Percentiles rank a stretch among this genome's conserved stretches.
Evolutionary conservation across 1,139 yeast species (phyloP).

Genomic region (Diutina siamensis): DNA sequence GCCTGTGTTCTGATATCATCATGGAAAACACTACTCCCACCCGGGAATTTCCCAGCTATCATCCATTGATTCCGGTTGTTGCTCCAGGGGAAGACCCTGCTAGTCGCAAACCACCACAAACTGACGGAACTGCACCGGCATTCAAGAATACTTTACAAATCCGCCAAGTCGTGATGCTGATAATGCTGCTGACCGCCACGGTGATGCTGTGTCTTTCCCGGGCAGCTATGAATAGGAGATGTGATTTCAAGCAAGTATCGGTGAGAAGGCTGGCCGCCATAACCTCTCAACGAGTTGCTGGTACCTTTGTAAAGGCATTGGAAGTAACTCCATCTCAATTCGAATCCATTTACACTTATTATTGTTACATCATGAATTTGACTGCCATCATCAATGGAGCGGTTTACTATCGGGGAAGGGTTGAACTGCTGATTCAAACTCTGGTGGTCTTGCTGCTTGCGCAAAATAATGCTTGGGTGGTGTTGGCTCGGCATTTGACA

Average conservation of each 20-base stretch:
- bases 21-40: slow-evolving; percentile 31
- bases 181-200: slow-evolving; percentile 38
- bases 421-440: slow-evolving; percentile 1
- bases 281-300: slow-evolving; percentile 27
- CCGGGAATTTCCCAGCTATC: slow-evolving; percentile 14
- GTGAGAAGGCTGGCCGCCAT: slow-evolving; percentile 30
- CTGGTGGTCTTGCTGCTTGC: neutral
- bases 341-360: neutral
- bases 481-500: neutral
- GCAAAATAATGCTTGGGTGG: neutral
- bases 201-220: slow-evolving; percentile 29
- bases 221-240: slow-evolving; percentile 33
- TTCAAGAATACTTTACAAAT: slow-evolving; percentile 51
- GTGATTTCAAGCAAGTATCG: slow-evolving; percentile 23
- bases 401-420: neutral
- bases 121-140: slow-evolving; percentile 29
- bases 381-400: neutral
- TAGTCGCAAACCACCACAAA: slow-evolving; percentile 15
- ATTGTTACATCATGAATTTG: neutral
- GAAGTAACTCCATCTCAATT: slow-evolving; percentile 6
- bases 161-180: slow-evolving; percentile 36
- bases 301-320: slow-evolving; percentile 17
- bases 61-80: slow-evolving; percentile 24
- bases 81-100: slow-evolving; percentile 2
- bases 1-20: slow-evolving; percentile 34